Evolutionary conservation across 192 early-diverging fungal genomes (phyloP), one percentile per base, ranked within the genome.

Genomic region (Allomyces arbusculus): DNA sequence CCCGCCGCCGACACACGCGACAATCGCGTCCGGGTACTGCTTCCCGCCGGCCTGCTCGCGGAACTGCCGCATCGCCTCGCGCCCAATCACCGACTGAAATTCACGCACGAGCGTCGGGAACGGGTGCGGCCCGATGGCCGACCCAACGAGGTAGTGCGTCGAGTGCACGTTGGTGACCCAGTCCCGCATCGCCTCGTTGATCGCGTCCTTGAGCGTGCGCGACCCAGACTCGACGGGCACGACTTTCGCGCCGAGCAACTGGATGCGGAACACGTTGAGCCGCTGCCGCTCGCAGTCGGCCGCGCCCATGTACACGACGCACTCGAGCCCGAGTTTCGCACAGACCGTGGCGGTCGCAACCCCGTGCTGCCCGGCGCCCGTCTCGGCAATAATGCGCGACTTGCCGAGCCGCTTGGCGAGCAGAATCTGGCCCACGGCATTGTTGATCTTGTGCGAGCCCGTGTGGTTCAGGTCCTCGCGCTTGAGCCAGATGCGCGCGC

Each of bases 401-500:
- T 99, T 99, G 70, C 94, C 92, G 44, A 99, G 76, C 44, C 92
- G 85, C 78, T 92, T 90, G 50, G 95, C 95, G 24, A 99, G 75
- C 65, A 98, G 79, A 24, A 90, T 79, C 75, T 99, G 95, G 40
- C 94, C 95, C 44, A 99, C 74, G 14, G 92, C 94, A 65, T 99
- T 99, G 79, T 99, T 99, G 80, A 99, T 91, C 77, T 96, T 99
- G 79, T 99, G 95, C 50, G 92, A 92, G 62, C 95, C 95, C 44
- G 95, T 99, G 75, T 99, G 94, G 78, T 96, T 96, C 70, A 95
- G 79, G 70, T 99, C 95, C 74, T 99, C 95, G 69, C 95, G 86
- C 80, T 99, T 99, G 72, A 99, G 80, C 90, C 89, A 99, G 76
- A 99, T 95, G 33, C 78, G 78, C 22, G 95, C 94, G 64, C 95